Conservation (phyloP, 2,329 filamentous ascomycete species). For the Talaromyces rugulosus region DNA sequence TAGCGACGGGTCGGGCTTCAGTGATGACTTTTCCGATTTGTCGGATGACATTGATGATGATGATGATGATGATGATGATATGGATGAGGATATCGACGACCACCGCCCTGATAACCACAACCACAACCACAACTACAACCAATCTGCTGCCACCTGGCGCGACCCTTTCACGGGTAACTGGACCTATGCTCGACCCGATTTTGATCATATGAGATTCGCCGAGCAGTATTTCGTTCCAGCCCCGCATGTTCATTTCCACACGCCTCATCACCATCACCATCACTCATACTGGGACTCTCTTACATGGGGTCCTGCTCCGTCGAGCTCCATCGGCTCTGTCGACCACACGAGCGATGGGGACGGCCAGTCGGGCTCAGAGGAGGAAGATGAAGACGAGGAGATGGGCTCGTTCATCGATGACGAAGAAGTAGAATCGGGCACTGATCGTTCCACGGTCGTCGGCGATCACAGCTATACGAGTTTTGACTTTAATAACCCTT, state of each 20-base stretch:
- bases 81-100: constrained; percentile 22
- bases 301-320: background rate
- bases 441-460: constrained; percentile 31
- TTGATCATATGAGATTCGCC: background rate
- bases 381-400: constrained; percentile 11
- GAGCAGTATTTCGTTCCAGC: background rate
- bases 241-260: constrained; percentile 1
- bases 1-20: constrained; percentile 30
- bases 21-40: constrained; percentile 37
- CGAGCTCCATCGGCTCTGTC: background rate
- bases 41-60: constrained; percentile 35
- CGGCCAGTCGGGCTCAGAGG: constrained; percentile 10
- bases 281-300: background rate
- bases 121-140: background rate
- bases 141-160: background rate
- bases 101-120: constrained; percentile 1
- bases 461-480: constrained; percentile 16
- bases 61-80: constrained; percentile 17
- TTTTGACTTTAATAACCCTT: background rate
- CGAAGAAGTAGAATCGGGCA: constrained; percentile 20
- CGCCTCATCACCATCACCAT: constrained; percentile 5
- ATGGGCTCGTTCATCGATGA: constrained; percentile 16
- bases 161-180: background rate
- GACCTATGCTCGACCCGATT: background rate
- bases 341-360: background rate